phyloP scores from a whole-genome alignment of 306 rosid species.

The Glycine soja region DNA sequence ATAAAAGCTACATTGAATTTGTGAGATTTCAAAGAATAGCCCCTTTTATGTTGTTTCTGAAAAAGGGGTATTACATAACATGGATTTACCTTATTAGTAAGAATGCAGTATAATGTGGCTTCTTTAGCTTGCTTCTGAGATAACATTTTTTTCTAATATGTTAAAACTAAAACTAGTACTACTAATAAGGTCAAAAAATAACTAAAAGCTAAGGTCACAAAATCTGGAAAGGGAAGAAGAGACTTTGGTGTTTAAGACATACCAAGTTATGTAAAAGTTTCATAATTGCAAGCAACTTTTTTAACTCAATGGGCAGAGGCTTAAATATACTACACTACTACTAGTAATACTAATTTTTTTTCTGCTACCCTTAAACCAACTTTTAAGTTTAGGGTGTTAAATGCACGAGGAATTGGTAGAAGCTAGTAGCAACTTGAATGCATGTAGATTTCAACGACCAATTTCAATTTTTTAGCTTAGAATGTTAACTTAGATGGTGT shows the following conservation, averaged over 20 bases:
- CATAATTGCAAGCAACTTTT: slow-evolving; percentile 10
- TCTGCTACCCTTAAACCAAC: not conserved
- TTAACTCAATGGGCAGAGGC: not conserved
- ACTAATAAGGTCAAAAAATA: too few species aligned
- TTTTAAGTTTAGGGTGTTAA: not conserved
- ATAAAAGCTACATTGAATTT: too few species aligned
- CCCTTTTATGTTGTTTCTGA: too few species aligned
- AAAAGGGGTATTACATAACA: too few species aligned
- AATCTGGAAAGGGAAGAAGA: slow-evolving; percentile 12
- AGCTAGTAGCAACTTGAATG: slow-evolving; percentile 27
- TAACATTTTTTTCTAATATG: slow-evolving; percentile 59
- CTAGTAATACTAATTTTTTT: not conserved
- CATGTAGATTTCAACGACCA: not conserved
- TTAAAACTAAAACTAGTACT: too few species aligned
- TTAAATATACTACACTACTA: not conserved
- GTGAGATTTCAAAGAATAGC: too few species aligned
- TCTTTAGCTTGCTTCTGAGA: slow-evolving; percentile 71
- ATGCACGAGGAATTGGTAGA: slow-evolving; percentile 27
- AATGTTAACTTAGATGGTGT: too few species aligned
- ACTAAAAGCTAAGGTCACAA: not conserved
- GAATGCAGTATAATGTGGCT: slow-evolving; percentile 34
- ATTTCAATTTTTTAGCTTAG: too few species aligned
- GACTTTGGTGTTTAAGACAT: not conserved
- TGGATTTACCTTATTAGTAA: too few species aligned
- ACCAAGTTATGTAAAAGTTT: slow-evolving; percentile 21